These are phyloP conservation scores for Alternaria sp. DNA, from an alignment of 2,329 filamentous ascomycete species.

Conservation along the genomic window DNA sequence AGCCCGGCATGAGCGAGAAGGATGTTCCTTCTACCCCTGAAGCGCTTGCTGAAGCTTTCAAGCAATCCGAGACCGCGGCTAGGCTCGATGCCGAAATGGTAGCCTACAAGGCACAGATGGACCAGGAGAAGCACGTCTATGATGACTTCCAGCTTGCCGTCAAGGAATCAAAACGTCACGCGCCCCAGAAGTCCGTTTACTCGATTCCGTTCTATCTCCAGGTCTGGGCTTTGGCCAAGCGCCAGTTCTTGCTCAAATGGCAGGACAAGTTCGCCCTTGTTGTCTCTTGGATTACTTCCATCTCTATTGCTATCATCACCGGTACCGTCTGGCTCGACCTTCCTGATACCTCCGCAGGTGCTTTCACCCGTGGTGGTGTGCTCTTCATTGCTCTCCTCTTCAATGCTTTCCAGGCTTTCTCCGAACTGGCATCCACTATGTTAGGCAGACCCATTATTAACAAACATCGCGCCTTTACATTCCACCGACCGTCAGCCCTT, in stretches of 20 bases:
- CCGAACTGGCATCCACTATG: conserved; percentile 79
- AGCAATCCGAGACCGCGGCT: conserved; percentile 67
- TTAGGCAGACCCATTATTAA: conserved; percentile 78
- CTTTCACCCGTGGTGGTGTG: conserved; percentile 82
- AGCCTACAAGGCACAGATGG: conserved; percentile 70
- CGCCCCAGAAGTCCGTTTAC: conserved; percentile 78
- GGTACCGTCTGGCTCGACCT: conserved; percentile 82
- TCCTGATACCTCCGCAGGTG: conserved; percentile 68
- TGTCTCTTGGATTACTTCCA: conserved; percentile 74
- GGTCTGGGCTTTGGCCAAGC: conserved; percentile 82
- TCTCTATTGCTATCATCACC: conserved; percentile 78
- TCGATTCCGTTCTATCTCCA: conserved; percentile 84
- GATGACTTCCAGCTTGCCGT: conserved; percentile 81
- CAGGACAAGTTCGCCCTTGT: conserved; percentile 82
- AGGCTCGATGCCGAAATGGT: conserved; percentile 71
- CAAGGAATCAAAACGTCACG: conserved; percentile 78
- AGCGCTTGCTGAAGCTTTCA: conserved; percentile 74
- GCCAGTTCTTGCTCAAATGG: conserved; percentile 85
- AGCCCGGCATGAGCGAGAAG: conserved; percentile 68
- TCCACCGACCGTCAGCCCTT: conserved; percentile 81
- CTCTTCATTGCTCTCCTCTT: conserved; percentile 82
- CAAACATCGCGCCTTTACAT: conserved; percentile 84
- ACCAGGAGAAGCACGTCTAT: conserved; percentile 71
- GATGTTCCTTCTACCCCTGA: conserved; percentile 75
- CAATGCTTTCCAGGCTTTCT: conserved; percentile 87